Evolutionary conservation across 495 filamentous ascomycete species (phyloP), one percentile per base, ranked within the genome.

Genomic region (Aspergillus homomorphus): DNA sequence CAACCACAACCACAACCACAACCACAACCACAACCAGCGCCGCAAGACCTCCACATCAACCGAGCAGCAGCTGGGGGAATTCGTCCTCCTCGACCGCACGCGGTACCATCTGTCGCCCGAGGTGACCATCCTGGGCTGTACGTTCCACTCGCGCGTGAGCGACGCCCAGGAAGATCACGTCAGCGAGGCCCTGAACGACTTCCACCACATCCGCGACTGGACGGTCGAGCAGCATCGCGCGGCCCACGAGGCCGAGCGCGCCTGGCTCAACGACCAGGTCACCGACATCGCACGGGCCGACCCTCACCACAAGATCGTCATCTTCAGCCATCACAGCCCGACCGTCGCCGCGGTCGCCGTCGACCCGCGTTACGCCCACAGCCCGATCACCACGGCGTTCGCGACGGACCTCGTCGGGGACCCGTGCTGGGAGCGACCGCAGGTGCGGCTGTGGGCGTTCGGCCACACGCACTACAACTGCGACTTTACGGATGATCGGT

Each of bases 401-500:
- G 63, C 69, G 9, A 82, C 79, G 0, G 80, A 84, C 62, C 54
- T 84, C 24, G 67, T 62, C 8, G 52, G 20, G 15, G 61, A 85
- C 57, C 23, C 38, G 28, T 84, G 82, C 53, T 86, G 74, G 74
- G 68, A 53, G 22, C 76, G 70, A 28, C 48, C 53, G 5, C 61
- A 59, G 2, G 82, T 85, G 4, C 69, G 66, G 44, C n/a, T 83
- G 8, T 83, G 80, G 81, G 82, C 75, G 14, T 85, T 81, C 66
- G 80, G 80, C 1, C 80, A 84, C 61, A 85, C 82, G 9, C 82
- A 85, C 66, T 81, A 70, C 61, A 83, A 80, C 58, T 76, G 69
- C 59, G 71, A 76, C 58, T 81, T 76, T 57, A 52, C 50, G 9
- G 67, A 74, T 6, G 58, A 65, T 14, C 46, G 53, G 23, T 67